A percentile compares a stretch with the other conserved stretches of the same genome.
Conservation (phyloP, 768 basidiomycete genomes). For the Rhizopogon vesiculosus region DNA sequence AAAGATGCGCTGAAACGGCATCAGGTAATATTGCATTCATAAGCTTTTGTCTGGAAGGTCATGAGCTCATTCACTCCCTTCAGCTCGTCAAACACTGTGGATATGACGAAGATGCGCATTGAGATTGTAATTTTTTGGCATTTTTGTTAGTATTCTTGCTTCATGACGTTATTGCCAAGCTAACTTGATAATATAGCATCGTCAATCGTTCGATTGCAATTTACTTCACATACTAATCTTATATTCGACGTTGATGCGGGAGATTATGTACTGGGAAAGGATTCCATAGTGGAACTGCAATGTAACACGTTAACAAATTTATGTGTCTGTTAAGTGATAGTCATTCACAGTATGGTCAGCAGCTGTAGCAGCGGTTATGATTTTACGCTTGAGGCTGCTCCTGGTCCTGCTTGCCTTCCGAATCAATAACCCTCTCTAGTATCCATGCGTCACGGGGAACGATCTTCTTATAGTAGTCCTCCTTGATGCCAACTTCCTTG, state of each 20-base stretch:
- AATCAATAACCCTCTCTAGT: conserved; percentile 55
- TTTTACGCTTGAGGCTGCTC: background rate
- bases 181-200: conserved; percentile 1
- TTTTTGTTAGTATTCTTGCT: background rate
- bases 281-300: background rate
- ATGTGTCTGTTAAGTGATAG: background rate
- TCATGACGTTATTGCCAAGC: background rate
- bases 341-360: background rate
- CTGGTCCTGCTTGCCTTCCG: background rate
- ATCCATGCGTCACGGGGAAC: conserved; percentile 83
- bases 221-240: conserved; percentile 2
- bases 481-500: conserved; percentile 55
- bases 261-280: background rate
- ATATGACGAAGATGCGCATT: conserved; percentile 48
- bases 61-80: conserved; percentile 11
- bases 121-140: background rate
- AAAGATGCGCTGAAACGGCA: conserved; percentile 86
- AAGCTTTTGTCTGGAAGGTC: conserved; percentile 2
- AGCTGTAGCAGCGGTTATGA: background rate
- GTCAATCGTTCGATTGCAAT: background rate
- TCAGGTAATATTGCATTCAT: conserved; percentile 45
- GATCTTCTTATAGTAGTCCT: conserved; percentile 89
- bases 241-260: background rate
- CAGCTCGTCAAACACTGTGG: conserved; percentile 80
- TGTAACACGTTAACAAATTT: conserved; percentile 1